Percentiles rank a stretch among this genome's conserved stretches.
phyloP scores from a whole-genome alignment of 257 asterid genomes.

The Lavandula angustifolia region DNA sequence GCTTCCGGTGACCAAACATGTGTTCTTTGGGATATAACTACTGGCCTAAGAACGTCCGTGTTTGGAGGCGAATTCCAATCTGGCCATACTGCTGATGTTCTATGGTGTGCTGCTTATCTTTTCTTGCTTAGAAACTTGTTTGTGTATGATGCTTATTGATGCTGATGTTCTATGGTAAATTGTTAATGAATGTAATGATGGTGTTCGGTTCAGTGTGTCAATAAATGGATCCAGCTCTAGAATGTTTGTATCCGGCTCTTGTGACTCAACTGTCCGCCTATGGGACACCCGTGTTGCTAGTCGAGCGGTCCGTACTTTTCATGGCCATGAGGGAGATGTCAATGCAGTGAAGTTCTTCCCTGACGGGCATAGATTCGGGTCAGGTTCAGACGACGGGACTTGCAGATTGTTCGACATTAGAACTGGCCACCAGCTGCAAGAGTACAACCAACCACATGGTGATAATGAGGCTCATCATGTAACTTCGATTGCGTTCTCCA shows the following conservation, averaged over 20 bases:
- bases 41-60: conserved; percentile 87
- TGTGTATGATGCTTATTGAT: too few relatives aligned
- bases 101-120: conserved; percentile 49
- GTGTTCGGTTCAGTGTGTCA: conserved; percentile 63
- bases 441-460: conserved; percentile 67
- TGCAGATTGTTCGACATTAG: conserved; percentile 91
- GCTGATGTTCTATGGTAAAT: too few relatives aligned
- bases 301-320: conserved; percentile 89
- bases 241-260: conserved; percentile 94
- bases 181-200: conserved; percentile 15
- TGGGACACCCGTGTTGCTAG: conserved; percentile 99
- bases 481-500: conserved; percentile 91
- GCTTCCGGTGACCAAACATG: conserved; percentile 97
- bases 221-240: conserved; percentile 72
- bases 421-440: conserved; percentile 98
- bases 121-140: not conserved
- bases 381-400: conserved; percentile 94
- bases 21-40: conserved; percentile 94
- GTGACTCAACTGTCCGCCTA: conserved; percentile 90
- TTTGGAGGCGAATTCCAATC: conserved; percentile 99
- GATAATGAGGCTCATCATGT: conserved; percentile 71
- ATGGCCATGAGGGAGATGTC: conserved; percentile 94
- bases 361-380: conserved; percentile 91
- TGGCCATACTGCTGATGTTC: conserved; percentile 93
- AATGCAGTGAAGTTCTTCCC: conserved; percentile 90